Evolutionary conservation across 78 protist species (phyloP).

Genomic region (Protostelium mycophagum): DNA sequence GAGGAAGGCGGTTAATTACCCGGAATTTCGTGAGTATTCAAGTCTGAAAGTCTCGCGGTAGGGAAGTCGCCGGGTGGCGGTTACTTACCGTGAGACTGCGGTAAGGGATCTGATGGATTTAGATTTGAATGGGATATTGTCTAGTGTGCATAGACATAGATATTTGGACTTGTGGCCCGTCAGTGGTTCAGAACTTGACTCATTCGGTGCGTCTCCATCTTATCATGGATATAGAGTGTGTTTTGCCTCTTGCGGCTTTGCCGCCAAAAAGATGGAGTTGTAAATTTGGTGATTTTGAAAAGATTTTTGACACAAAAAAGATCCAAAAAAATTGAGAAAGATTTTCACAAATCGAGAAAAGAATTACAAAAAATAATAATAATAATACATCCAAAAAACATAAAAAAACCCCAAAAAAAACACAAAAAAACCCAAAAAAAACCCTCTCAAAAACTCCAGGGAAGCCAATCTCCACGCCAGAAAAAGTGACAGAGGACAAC

Average conservation of each 20-base stretch:
- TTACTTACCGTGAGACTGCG: too few relatives aligned
- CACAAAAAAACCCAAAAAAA: not conserved
- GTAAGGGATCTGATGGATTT: not conserved
- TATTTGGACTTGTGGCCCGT: not conserved
- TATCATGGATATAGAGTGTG: too few relatives aligned
- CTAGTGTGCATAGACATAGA: not conserved
- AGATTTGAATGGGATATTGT: not conserved
- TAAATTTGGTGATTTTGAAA: too few relatives aligned
- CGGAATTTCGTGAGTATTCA: not conserved
- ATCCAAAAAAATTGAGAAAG: too few relatives aligned
- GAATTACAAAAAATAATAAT: too few relatives aligned
- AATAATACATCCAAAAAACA: too few relatives aligned
- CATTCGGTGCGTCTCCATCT: not conserved
- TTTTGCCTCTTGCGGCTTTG: too few relatives aligned
- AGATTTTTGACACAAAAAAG: too few relatives aligned
- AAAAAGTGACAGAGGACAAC: not conserved
- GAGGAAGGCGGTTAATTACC: not conserved
- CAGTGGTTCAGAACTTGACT: not conserved
- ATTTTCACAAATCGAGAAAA: too few relatives aligned
- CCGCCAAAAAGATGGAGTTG: too few relatives aligned
- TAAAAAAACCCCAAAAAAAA: too few relatives aligned
- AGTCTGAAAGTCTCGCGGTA: not conserved
- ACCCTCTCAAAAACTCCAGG: not conserved
- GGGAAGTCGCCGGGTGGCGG: too few relatives aligned
- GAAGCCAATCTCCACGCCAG: not conserved